Percentiles rank a stretch among this genome's conserved stretches.
These are phyloP conservation scores for Cercospora sp. DNA, from an alignment of 2,329 filamentous ascomycete genomes.

Conservation along the genomic window DNA sequence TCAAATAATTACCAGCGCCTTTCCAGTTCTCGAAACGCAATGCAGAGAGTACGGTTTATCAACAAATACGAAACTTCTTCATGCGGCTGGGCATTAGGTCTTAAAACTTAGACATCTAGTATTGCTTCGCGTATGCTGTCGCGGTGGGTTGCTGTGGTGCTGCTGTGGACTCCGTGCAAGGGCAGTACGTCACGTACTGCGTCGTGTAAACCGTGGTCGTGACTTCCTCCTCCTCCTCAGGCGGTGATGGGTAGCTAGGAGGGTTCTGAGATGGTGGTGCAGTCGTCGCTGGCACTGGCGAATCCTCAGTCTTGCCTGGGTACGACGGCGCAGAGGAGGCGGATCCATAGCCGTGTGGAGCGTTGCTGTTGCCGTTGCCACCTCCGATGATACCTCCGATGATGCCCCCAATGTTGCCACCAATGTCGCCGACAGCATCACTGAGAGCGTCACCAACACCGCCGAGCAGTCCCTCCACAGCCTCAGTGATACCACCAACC, in stretches of 20 bases:
- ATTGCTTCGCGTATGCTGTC: constrained; percentile 13
- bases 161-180: constrained; percentile 18
- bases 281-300: constrained; percentile 16
- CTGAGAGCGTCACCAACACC: constrained; percentile 9
- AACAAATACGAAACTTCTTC: constrained; percentile 8
- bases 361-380: not conserved
- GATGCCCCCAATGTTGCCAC: not conserved
- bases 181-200: constrained; percentile 19
- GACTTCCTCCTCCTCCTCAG: constrained; percentile 11
- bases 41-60: constrained; percentile 7
- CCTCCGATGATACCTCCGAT: not conserved
- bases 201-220: constrained; percentile 18
- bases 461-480: constrained; percentile 12
- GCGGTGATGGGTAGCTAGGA: constrained; percentile 7
- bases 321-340: not conserved
- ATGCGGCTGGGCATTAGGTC: constrained; percentile 11
- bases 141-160: constrained; percentile 6
- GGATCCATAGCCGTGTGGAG: not conserved
- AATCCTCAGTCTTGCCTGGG: constrained; percentile 3
- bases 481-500: constrained; percentile 29
- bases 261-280: constrained; percentile 8
- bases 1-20: constrained; percentile 10
- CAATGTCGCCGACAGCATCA: constrained; percentile 4
- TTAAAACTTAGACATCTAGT: constrained; percentile 11
- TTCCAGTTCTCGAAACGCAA: constrained; percentile 5